These are phyloP conservation scores for Abrus pulchellus DNA, from an alignment of 306 rosid genomes.

Conservation along the genomic window DNA sequence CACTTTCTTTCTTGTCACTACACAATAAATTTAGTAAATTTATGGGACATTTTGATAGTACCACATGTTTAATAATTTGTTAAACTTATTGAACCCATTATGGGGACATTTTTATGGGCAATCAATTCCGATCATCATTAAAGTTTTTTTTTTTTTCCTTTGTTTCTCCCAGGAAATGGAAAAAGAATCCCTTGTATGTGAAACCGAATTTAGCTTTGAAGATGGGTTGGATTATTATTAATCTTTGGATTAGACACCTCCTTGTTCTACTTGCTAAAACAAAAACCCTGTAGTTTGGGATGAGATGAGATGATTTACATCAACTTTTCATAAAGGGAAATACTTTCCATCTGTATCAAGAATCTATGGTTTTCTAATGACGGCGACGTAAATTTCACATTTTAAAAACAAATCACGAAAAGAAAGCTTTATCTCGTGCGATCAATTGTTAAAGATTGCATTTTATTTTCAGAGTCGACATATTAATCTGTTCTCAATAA, in stretches of 20 bases:
- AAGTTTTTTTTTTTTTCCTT: not conserved
- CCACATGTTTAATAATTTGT: conserved; percentile 5
- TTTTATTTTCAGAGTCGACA: not conserved
- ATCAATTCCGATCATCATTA: conserved; percentile 46
- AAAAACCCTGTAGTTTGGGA: conserved; percentile 5
- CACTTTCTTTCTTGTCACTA: conserved; percentile 42
- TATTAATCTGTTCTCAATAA: not conserved
- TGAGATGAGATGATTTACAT: conserved; percentile 29
- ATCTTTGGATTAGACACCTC: conserved; percentile 37
- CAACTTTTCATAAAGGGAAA: conserved; percentile 27
- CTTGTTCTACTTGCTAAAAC: not conserved
- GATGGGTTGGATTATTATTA: conserved; percentile 28
- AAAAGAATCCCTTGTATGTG: not conserved
- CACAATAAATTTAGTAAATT: conserved; percentile 28
- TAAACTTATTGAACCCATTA: conserved; percentile 10
- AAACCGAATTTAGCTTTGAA: conserved; percentile 38
- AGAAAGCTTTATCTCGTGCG: not conserved
- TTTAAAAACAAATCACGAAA: not conserved
- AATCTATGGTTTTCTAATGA: conserved; percentile 16
- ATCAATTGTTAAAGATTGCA: not conserved
- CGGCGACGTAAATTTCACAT: not conserved
- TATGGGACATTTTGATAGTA: conserved; percentile 33
- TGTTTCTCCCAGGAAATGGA: conserved; percentile 8
- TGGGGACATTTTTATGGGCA: conserved; percentile 44
- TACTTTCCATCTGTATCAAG: conserved; percentile 15